These are phyloP conservation scores for Saccharomyces hybrid DNA, from an alignment of 1,139 yeast species.

Conservation along the genomic window DNA sequence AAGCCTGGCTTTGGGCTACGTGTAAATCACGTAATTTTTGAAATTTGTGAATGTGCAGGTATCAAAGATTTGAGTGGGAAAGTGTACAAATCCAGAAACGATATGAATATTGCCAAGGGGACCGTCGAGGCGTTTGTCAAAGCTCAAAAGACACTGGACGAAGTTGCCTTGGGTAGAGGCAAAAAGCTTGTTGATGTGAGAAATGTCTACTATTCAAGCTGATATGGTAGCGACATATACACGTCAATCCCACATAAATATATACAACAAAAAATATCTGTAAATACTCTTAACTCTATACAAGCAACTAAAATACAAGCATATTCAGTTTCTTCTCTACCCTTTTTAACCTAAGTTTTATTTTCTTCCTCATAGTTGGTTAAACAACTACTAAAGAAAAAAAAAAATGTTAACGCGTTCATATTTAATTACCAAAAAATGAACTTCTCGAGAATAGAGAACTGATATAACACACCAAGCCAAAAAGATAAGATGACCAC, in stretches of 20 bases:
- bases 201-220: conserved; percentile 67
- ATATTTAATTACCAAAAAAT: neutral
- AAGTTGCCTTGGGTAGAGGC: conserved; percentile 87
- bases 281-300: neutral
- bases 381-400: neutral
- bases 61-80: conserved; percentile 89
- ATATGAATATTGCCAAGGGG: conserved; percentile 90
- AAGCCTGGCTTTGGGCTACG: conserved; percentile 93
- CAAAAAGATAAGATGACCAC: conserved; percentile 48
- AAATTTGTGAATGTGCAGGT: conserved; percentile 91
- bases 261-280: neutral
- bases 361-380: neutral
- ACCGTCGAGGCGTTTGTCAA: conserved; percentile 73
- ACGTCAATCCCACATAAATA: neutral
- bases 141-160: conserved; percentile 74
- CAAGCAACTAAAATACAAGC: no score
- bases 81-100: conserved; percentile 85
- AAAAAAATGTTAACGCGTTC: neutral
- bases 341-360: neutral
- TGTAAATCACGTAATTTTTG: conserved; percentile 85
- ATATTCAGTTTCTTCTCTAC: no score
- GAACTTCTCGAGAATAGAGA: neutral
- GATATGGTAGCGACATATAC: neutral
- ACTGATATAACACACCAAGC: neutral
- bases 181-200: conserved; percentile 91